These are phyloP conservation scores for Hyaloscypha variabilis DNA, from an alignment of 495 filamentous ascomycete genomes.

Conservation along the genomic window DNA sequence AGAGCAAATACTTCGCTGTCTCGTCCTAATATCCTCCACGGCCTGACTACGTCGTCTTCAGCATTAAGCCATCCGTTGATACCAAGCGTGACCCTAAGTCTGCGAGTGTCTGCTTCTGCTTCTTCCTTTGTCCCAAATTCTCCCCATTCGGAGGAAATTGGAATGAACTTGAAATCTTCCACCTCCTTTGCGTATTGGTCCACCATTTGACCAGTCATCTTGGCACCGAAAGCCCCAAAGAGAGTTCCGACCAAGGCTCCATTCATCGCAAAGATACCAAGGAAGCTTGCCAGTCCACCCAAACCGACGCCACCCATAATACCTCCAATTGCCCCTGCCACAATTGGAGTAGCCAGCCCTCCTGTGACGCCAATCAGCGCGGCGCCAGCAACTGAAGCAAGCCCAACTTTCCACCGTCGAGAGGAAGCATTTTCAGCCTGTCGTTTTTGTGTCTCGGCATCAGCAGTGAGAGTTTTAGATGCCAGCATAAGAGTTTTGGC, in stretches of 20 bases:
- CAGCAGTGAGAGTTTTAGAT: conserved; percentile 67
- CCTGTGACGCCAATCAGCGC: conserved; percentile 73
- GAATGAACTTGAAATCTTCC: conserved; percentile 85
- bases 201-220: conserved; percentile 86
- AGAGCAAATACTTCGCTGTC: conserved; percentile 80
- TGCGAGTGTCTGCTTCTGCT: conserved; percentile 47
- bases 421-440: conserved; percentile 63
- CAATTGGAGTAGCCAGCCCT: conserved; percentile 77
- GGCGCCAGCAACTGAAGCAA: conserved; percentile 73
- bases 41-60: conserved; percentile 65
- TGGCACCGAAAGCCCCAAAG: conserved; percentile 86
- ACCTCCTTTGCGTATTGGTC: conserved; percentile 87
- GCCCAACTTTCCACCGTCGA: conserved; percentile 78
- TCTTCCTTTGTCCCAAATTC: conserved; percentile 40
- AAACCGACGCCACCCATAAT: conserved; percentile 85
- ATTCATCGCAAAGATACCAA: conserved; percentile 78
- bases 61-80: conserved; percentile 83
- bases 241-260: conserved; percentile 76
- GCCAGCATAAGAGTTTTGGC: conserved; percentile 72
- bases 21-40: conserved; percentile 74
- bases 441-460: conserved; percentile 67
- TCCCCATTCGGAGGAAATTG: conserved; percentile 56
- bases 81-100: conserved; percentile 81
- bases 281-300: conserved; percentile 64
- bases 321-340: conserved; percentile 80